These are phyloP conservation scores for Atkinsonella texensis DNA, from an alignment of 2,329 filamentous ascomycete genomes.

Conservation along the genomic window DNA sequence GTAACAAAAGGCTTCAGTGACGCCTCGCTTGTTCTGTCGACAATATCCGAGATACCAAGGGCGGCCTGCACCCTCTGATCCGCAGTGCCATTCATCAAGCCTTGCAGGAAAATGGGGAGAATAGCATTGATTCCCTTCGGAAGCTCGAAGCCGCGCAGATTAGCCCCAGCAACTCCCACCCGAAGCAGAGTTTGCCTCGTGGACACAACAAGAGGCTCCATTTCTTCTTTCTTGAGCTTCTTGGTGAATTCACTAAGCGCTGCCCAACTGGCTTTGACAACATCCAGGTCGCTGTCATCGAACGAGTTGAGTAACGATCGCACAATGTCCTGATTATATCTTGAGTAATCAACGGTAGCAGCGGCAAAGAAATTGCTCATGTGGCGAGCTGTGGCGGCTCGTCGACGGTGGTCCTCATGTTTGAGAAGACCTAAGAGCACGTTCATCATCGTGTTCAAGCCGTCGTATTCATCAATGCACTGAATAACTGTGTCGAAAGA, in stretches of 20 bases:
- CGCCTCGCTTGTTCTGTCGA: constrained; percentile 80
- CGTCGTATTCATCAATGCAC: constrained; percentile 92
- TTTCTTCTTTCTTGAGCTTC: constrained; percentile 88
- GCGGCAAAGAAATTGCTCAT: constrained; percentile 76
- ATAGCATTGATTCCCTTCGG: constrained; percentile 97
- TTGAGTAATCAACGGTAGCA: constrained; percentile 76
- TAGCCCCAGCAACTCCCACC: constrained; percentile 74
- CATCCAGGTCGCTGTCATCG: constrained; percentile 69
- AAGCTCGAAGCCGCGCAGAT: constrained; percentile 77
- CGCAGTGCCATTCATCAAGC: constrained; percentile 88
- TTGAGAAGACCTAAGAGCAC: constrained; percentile 80
- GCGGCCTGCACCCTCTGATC: constrained; percentile 90
- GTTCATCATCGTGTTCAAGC: constrained; percentile 91
- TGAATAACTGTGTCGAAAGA: constrained; percentile 84
- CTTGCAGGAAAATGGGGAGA: constrained; percentile 92
- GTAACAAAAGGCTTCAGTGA: constrained; percentile 91
- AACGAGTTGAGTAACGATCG: constrained; percentile 84
- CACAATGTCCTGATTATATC: constrained; percentile 93
- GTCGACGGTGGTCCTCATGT: constrained; percentile 79
- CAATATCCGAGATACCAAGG: constrained; percentile 86
- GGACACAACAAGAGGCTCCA: constrained; percentile 83
- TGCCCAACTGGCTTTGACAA: constrained; percentile 82
- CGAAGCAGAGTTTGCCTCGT: constrained; percentile 78
- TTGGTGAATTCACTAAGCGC: constrained; percentile 82
- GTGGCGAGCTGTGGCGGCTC: constrained; percentile 66